Evolutionary conservation across 176 grass and related monocot genomes (phyloP).

Genomic region (Alloteropsis semialata): DNA sequence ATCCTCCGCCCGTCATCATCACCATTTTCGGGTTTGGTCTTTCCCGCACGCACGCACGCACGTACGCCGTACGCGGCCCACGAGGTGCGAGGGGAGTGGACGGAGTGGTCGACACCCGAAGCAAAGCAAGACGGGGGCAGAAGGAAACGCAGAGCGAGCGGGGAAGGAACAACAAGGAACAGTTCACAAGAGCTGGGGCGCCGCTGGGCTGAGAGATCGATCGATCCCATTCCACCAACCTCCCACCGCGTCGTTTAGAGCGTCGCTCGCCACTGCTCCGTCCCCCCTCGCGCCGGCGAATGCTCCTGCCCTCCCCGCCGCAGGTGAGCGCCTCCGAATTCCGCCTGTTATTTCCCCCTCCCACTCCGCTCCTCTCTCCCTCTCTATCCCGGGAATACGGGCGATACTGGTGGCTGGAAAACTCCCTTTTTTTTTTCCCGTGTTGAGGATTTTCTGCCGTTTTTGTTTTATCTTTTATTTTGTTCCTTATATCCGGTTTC

Average conservation of each 20-base stretch:
- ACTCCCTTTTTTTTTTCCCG: not conserved
- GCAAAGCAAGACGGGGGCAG: not conserved
- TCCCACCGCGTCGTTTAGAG: not conserved
- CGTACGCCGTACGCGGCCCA: conserved; percentile 19
- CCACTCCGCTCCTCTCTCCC: not conserved
- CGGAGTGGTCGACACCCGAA: conserved; percentile 20
- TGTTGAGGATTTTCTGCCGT: not conserved
- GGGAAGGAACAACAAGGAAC: conserved; percentile 30
- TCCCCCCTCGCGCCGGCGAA: not conserved
- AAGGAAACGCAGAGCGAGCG: not conserved
- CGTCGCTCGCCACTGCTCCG: not conserved
- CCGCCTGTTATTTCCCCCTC: not conserved
- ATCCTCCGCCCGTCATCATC: not conserved
- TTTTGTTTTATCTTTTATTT: not conserved
- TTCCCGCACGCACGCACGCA: conserved; percentile 7
- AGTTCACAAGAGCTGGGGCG: conserved; percentile 37
- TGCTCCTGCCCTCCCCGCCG: not conserved
- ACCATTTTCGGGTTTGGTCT: conserved; percentile 6
- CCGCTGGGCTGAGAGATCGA: not conserved
- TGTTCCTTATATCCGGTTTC: not conserved
- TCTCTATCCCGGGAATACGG: not conserved
- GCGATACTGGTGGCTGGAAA: not conserved
- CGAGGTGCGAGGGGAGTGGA: not conserved
- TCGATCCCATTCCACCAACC: conserved; percentile 20
- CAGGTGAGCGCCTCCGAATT: conserved; percentile 33